phyloP scores from a whole-genome alignment of 371 early-diverging fungal species.

The Nosema granulosis region DNA sequence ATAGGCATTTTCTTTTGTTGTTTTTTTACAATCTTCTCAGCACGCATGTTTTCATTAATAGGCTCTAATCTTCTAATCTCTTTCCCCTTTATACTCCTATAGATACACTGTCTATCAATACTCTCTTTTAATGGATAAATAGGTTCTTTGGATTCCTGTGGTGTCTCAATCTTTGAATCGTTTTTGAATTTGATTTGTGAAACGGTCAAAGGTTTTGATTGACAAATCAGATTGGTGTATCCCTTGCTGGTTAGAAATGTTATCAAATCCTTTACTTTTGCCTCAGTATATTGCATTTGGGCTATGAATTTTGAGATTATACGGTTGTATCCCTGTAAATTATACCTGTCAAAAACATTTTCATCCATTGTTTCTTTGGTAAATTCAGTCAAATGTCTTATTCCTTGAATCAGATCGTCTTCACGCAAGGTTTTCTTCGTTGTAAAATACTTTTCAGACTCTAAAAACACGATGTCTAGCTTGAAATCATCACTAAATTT shows the following conservation, averaged over 20 bases:
- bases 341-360: slow-evolving; percentile 25
- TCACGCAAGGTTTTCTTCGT: neutral
- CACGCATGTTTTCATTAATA: neutral
- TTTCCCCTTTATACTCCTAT: slow-evolving; percentile 1
- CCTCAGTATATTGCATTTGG: slow-evolving; percentile 14
- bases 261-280: slow-evolving; percentile 10
- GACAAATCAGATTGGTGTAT: slow-evolving; percentile 8
- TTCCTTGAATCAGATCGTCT: slow-evolving; percentile 11
- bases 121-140: neutral
- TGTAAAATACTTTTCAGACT: slow-evolving; percentile 3
- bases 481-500: slow-evolving; percentile 45
- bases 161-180: slow-evolving; percentile 1
- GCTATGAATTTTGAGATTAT: slow-evolving; percentile 34
- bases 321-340: slow-evolving; percentile 27
- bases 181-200: neutral
- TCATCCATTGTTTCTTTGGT: slow-evolving; percentile 1
- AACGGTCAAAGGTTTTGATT: neutral
- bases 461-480: slow-evolving; percentile 50
- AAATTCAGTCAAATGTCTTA: slow-evolving; percentile 8
- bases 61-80: neutral
- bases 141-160: neutral
- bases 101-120: neutral
- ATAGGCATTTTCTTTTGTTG: neutral
- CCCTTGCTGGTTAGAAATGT: slow-evolving; percentile 13
- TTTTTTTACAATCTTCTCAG: neutral